Percentiles rank a stretch among this genome's conserved stretches.
Evolutionary conservation across 768 basidiomycete genomes (phyloP).

Genomic region (Hysterangium stoloniferum): DNA sequence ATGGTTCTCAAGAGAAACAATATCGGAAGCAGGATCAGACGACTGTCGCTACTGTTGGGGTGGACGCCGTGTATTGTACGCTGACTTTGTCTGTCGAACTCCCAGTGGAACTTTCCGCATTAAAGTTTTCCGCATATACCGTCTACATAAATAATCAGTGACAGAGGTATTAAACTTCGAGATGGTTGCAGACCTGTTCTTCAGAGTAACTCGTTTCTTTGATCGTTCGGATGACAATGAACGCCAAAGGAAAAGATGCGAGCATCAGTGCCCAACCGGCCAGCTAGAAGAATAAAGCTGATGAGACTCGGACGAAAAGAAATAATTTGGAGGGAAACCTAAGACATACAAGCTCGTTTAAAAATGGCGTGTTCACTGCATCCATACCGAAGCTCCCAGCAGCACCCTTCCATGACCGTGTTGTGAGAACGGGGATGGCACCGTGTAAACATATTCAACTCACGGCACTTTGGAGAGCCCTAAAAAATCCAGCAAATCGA

Average conservation of each 20-base stretch:
- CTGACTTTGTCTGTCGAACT: slow-evolving; percentile 2
- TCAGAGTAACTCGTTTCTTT: slow-evolving; percentile 32
- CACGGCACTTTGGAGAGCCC: slow-evolving; percentile 21
- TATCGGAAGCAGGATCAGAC: too few relatives aligned
- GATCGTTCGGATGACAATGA: slow-evolving; percentile 26
- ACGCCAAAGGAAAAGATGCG: slow-evolving; percentile 28
- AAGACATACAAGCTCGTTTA: slow-evolving; percentile 29
- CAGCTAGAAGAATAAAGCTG: slow-evolving; percentile 22
- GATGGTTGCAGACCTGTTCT: slow-evolving; percentile 19
- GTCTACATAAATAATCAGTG: neutral
- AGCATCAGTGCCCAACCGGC: slow-evolving; percentile 30
- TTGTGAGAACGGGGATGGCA: too few relatives aligned
- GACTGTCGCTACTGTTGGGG: too few relatives aligned
- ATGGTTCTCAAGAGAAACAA: too few relatives aligned
- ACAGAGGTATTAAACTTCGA: neutral
- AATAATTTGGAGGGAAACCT: too few relatives aligned
- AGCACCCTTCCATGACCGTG: too few relatives aligned
- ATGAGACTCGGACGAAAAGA: too few relatives aligned
- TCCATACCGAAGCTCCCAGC: slow-evolving; percentile 40
- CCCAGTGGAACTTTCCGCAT: neutral
- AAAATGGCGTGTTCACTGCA: slow-evolving; percentile 34
- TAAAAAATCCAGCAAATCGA: slow-evolving; percentile 37
- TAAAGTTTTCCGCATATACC: slow-evolving; percentile 6
- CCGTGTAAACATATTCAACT: too few relatives aligned
- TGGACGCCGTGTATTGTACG: too few relatives aligned